A percentile compares a stretch with the other conserved stretches of the same genome.
phyloP scores from a whole-genome alignment of 1,284 basidiomycete species.

The Bondarzewia mesenterica region DNA sequence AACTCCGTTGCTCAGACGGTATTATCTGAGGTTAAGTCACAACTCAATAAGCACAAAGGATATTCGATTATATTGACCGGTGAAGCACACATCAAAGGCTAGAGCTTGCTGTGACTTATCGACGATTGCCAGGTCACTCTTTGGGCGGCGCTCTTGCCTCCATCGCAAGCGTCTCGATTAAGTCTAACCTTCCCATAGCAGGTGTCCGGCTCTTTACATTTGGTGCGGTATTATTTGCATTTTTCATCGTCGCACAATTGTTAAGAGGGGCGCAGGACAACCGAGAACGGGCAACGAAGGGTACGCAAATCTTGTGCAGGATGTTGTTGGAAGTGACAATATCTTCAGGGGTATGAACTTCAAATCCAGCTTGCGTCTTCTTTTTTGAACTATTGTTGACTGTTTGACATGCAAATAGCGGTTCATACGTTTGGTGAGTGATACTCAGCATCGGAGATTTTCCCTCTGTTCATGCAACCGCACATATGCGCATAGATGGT shows the following conservation, averaged over 20 bases:
- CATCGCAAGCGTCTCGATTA: constrained; percentile 14
- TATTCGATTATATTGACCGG: constrained; percentile 11
- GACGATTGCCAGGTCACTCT: constrained; percentile 16
- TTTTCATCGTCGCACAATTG: not conserved
- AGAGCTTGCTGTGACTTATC: not conserved
- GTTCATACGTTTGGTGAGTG: constrained; percentile 14
- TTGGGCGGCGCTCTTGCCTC: constrained; percentile 19
- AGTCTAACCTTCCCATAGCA: constrained; percentile 11
- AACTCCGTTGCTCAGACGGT: constrained; percentile 15
- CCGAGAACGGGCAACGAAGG: constrained; percentile 12
- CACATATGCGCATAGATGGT: constrained; percentile 11
- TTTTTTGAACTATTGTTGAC: not conserved
- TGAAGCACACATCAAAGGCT: constrained; percentile 1
- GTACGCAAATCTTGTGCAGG: constrained; percentile 11
- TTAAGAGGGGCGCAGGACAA: constrained; percentile 8
- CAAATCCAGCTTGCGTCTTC: not conserved
- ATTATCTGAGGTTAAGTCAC: constrained; percentile 10
- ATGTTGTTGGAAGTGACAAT: constrained; percentile 3
- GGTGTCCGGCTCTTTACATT: constrained; percentile 12
- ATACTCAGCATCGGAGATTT: too few species aligned
- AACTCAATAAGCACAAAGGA: constrained; percentile 11
- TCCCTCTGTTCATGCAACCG: not conserved
- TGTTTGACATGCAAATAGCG: constrained; percentile 1
- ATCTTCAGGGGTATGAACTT: constrained; percentile 1
- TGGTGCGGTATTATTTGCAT: constrained; percentile 4